Conservation (phyloP, 2,329 filamentous ascomycete species). For the Xylariomycetidae sp. region DNA sequence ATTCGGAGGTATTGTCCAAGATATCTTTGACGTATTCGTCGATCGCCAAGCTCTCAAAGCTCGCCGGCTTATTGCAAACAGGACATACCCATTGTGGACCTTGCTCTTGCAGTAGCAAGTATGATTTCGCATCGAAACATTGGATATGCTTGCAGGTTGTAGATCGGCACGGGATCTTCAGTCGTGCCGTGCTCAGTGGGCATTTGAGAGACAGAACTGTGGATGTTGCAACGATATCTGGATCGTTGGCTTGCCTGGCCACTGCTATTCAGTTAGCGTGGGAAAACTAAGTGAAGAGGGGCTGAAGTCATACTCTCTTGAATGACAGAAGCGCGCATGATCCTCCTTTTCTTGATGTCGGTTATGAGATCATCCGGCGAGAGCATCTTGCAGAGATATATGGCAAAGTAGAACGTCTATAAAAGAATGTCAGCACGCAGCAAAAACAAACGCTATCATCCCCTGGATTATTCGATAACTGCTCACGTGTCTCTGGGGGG, state of each 20-base stretch:
- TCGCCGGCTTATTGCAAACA: slow-evolving; percentile 78
- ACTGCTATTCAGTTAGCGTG: slow-evolving; percentile 47
- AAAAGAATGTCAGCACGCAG: slow-evolving; percentile 12
- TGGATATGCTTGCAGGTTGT: slow-evolving; percentile 81
- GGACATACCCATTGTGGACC: slow-evolving; percentile 96
- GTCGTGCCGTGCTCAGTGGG: slow-evolving; percentile 79
- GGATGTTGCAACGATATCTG: slow-evolving; percentile 85
- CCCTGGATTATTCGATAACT: slow-evolving; percentile 15
- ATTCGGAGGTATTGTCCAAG: slow-evolving; percentile 64
- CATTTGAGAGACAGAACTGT: slow-evolving; percentile 89
- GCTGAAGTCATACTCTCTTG: slow-evolving; percentile 64
- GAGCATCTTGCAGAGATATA: slow-evolving; percentile 72
- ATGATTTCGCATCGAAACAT: slow-evolving; percentile 91
- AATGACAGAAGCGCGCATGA: slow-evolving; percentile 78
- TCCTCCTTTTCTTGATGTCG: slow-evolving; percentile 57
- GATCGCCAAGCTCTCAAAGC: slow-evolving; percentile 77
- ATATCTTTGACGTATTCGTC: slow-evolving; percentile 91
- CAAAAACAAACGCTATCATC: slow-evolving; percentile 5
- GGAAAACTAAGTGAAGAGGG: not conserved
- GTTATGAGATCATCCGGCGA: slow-evolving; percentile 67
- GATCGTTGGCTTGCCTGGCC: slow-evolving; percentile 73
- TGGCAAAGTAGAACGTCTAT: slow-evolving; percentile 67
- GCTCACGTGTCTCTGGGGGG: slow-evolving; percentile 27
- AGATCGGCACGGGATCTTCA: slow-evolving; percentile 75
- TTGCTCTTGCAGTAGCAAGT: slow-evolving; percentile 91